Evolutionary conservation across 768 basidiomycete genomes (phyloP), one percentile per base, ranked within the genome.

Genomic region (Leucocoprinus leucothites): DNA sequence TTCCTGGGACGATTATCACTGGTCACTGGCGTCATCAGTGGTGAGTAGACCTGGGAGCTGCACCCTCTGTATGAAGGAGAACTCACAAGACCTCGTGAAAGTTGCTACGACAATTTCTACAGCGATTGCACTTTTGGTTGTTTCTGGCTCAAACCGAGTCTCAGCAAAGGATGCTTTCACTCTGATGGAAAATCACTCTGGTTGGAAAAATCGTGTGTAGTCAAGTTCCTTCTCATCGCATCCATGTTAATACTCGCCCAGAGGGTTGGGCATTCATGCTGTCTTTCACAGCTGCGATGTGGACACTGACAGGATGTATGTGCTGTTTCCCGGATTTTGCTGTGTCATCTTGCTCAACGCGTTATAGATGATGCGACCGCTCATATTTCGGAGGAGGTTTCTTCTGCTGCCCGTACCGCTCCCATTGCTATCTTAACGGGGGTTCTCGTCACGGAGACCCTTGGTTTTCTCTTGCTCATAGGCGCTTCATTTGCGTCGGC

Each of bases 221-320:
- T 34, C 13, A 6, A 6, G 21, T n/a, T 22, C 19, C 36, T 22
- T 21, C 18, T 13, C 31, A n/a, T 11, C 13, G 45, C 45, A 25
- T 6, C n/a, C 25, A n/a, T 47, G 21, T 25, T 47, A 13, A n/a
- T 16, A 8, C 40, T 19, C 13, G 9, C 3, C 8, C 51, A 84
- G 83, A 74, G 66, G 81, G 77, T 7, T 85, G 82, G 82, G 82
- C 82, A 2, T 85, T 85, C 65, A 67, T 84, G 48, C 63, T 85
- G 34, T 74, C 84, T 0, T 84, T 85, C 63, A 84, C 82, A 0
- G 70, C 82, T 1, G 79, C 82, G 1, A 84, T 84, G 84, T 85
- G 83, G 83, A 81, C 81, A 1, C 64, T 85, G 49, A 84, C 84
- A 0, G 84, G 83, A 58, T 85, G 83, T 83, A 52, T 60, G 80